Percentiles rank a stretch among this genome's conserved stretches.
Conservation (phyloP, 1,139 yeast species). For the Candida sojae region DNA sequence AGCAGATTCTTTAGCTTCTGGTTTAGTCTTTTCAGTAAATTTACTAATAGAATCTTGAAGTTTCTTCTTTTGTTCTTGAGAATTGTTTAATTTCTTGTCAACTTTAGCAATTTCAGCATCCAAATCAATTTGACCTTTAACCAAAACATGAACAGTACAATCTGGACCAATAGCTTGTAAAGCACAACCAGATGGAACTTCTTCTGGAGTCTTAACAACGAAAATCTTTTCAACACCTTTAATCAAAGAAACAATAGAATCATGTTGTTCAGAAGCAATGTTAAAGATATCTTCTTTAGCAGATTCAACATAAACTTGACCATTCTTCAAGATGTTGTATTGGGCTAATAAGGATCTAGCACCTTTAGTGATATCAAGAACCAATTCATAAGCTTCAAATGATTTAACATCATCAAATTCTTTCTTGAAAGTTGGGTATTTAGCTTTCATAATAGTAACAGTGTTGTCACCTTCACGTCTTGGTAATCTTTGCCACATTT, state of each 20-base stretch:
- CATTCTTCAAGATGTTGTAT: conserved; percentile 84
- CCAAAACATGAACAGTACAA: conserved; percentile 85
- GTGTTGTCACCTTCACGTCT: conserved; percentile 73
- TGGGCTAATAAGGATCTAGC: conserved; percentile 92
- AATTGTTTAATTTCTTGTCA: conserved; percentile 65
- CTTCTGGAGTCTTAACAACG: conserved; percentile 54
- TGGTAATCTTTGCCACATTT: conserved; percentile 98
- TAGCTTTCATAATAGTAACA: conserved; percentile 72
- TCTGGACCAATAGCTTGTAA: conserved; percentile 77
- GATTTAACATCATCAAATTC: conserved; percentile 67
- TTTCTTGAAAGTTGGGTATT: conserved; percentile 67
- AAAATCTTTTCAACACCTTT: conserved; percentile 80
- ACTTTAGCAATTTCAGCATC: conserved; percentile 90
- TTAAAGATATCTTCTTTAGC: conserved; percentile 46
- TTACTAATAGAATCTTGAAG: conserved; percentile 55
- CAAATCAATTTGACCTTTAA: conserved; percentile 91
- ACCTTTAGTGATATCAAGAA: conserved; percentile 84
- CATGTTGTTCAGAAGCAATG: conserved; percentile 69
- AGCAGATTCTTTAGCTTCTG: conserved; percentile 79
- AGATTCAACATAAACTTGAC: conserved; percentile 80
- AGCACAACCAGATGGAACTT: conserved; percentile 88
- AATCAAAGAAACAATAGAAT: conserved; percentile 84
- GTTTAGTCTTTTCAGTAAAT: conserved; percentile 83
- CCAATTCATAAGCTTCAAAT: conserved; percentile 74
- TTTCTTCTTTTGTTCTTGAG: conserved; percentile 51